A percentile compares a stretch with the other conserved stretches of the same genome.
Conservation (phyloP, 2,329 filamentous ascomycete genomes). For the Knufia petricola region DNA sequence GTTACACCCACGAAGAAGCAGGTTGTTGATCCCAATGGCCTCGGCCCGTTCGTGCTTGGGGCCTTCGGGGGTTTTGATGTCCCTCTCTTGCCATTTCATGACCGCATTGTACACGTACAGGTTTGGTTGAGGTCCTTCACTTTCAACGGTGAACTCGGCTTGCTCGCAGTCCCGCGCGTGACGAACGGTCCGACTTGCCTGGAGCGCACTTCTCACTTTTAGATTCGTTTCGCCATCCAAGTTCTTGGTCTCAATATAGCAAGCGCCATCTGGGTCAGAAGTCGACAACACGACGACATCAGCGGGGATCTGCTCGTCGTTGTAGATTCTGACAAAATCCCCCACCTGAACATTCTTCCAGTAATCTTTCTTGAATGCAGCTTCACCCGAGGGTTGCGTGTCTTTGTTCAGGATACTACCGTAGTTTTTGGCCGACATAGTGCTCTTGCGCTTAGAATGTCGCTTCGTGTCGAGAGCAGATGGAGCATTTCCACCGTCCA, state of each 20-base stretch:
- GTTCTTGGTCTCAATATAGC: constrained; percentile 97
- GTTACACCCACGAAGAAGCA: constrained; percentile 86
- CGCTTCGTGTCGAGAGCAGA: constrained; percentile 14
- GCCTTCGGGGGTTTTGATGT: constrained; percentile 53
- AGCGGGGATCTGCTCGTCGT: constrained; percentile 88
- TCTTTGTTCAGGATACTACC: constrained; percentile 66
- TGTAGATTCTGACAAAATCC: constrained; percentile 93
- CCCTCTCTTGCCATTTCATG: constrained; percentile 71
- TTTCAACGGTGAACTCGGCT: constrained; percentile 78
- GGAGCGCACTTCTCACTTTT: constrained; percentile 84
- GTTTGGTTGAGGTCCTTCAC: constrained; percentile 84
- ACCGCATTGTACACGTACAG: constrained; percentile 91
- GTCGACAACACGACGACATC: constrained; percentile 89
- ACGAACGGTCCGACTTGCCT: constrained; percentile 70
- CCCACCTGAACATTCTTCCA: constrained; percentile 96
- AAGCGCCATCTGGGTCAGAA: constrained; percentile 85
- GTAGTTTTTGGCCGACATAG: constrained; percentile 42
- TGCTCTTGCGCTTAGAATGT: constrained; percentile 15
- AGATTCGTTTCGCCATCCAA: constrained; percentile 95
- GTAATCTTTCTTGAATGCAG: constrained; percentile 80
- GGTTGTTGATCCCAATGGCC: constrained; percentile 87
- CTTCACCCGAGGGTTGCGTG: constrained; percentile 55
- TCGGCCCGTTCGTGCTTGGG: constrained; percentile 73
- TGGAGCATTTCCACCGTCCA: constrained; percentile 13
- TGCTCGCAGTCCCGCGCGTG: constrained; percentile 89